Percentiles rank a stretch among this genome's conserved stretches.
Conservation (phyloP, 1,139 yeast genomes). For the Diutina neorugosa region DNA sequence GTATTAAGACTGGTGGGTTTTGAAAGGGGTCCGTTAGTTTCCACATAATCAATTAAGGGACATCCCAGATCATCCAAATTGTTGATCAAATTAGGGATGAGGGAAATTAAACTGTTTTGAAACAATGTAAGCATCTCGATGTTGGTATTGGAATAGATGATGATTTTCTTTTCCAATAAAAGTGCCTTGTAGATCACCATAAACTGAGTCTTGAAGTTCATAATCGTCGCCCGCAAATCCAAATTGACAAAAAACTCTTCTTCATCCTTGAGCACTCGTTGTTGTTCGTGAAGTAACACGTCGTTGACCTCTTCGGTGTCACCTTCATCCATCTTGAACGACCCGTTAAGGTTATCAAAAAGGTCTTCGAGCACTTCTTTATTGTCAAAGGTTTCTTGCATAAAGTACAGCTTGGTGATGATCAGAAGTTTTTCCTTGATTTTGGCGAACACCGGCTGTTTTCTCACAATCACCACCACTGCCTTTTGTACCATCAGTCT, state of each 20-base stretch:
- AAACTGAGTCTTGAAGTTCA: constrained; percentile 47
- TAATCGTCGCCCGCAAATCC: constrained; percentile 53
- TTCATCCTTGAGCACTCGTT: constrained; percentile 14
- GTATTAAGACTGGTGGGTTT: constrained; percentile 67
- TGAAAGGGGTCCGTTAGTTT: constrained; percentile 29
- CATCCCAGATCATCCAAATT: constrained; percentile 72
- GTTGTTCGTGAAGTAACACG: constrained; percentile 5
- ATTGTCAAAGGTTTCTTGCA: constrained; percentile 69
- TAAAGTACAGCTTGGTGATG: constrained; percentile 76
- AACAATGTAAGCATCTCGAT: constrained; percentile 70
- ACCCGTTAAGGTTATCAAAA: constrained; percentile 52
- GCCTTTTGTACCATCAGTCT: constrained; percentile 89
- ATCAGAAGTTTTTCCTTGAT: constrained; percentile 83
- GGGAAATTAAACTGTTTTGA: constrained; percentile 59
- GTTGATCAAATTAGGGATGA: constrained; percentile 68
- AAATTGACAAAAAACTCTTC: constrained; percentile 60
- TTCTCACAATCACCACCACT: constrained; percentile 69
- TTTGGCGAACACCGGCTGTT: constrained; percentile 77
- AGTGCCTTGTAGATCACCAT: constrained; percentile 65
- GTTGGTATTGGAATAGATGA: constrained; percentile 63
- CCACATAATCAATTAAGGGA: constrained; percentile 52
- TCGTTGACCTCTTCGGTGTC: constrained; percentile 5
- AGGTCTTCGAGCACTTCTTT: constrained; percentile 54
- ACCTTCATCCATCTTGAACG: constrained; percentile 17
- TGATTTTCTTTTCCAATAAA: constrained; percentile 56